Conservation (phyloP, 1,139 yeast species). For the Fermentozyma sake region DNA sequence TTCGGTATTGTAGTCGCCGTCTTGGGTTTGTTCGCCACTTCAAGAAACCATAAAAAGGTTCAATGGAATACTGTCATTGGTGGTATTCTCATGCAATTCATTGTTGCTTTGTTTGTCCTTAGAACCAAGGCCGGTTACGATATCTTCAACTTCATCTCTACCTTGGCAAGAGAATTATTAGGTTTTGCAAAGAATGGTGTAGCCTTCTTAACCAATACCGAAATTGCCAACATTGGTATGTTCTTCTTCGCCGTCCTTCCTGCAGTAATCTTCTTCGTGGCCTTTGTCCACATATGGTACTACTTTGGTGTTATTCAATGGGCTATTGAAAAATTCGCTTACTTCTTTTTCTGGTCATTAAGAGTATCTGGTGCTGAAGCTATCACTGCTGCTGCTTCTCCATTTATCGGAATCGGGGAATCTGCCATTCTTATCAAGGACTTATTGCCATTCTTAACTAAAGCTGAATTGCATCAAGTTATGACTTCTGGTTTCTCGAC, state of each 20-base stretch:
- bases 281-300: constrained; percentile 59
- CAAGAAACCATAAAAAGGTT: constrained; percentile 42
- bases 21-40: constrained; percentile 42
- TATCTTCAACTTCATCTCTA: constrained; percentile 58
- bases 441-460: constrained; percentile 56
- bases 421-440: constrained; percentile 61
- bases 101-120: constrained; percentile 58
- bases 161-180: constrained; percentile 54
- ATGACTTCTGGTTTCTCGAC: constrained; percentile 68
- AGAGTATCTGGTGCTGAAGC: constrained; percentile 65
- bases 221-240: constrained; percentile 36
- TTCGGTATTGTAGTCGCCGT: constrained; percentile 53
- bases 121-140: constrained; percentile 61
- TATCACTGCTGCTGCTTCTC: constrained; percentile 66
- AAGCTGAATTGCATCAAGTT: constrained; percentile 62
- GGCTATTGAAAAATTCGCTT: constrained; percentile 56
- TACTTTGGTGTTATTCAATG: constrained; percentile 61
- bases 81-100: constrained; percentile 60
- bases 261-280: constrained; percentile 61
- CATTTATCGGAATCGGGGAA: constrained; percentile 68
- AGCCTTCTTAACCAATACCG: constrained; percentile 49
- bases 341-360: constrained; percentile 60
- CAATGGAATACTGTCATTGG: constrained; percentile 62
- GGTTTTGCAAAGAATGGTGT: constrained; percentile 63
- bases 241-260: constrained; percentile 62